A percentile compares a stretch with the other conserved stretches of the same genome.
Conservation (phyloP, 1,284 basidiomycete genomes). For the Apiotrichum mycotoxinovorans region DNA sequence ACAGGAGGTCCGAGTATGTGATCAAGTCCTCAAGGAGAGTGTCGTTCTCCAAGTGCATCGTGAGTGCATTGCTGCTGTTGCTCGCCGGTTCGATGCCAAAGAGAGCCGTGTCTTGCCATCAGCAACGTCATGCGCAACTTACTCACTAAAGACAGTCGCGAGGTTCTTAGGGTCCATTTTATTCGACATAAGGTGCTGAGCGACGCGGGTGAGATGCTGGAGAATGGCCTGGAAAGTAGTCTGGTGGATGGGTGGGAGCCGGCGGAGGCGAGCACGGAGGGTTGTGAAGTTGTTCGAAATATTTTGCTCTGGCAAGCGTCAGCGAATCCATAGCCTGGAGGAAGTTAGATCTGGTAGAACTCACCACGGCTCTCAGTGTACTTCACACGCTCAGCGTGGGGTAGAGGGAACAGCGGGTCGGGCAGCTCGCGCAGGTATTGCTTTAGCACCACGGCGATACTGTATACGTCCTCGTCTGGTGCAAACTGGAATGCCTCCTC, state of each 20-base stretch:
- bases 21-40: slow-evolving; percentile 84
- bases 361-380: slow-evolving; percentile 71
- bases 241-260: slow-evolving; percentile 81
- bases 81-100: slow-evolving; percentile 86
- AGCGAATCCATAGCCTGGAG: neutral
- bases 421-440: slow-evolving; percentile 82
- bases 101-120: slow-evolving; percentile 58
- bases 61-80: slow-evolving; percentile 67
- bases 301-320: slow-evolving; percentile 58
- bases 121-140: neutral
- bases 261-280: slow-evolving; percentile 73
- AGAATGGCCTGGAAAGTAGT: slow-evolving; percentile 81
- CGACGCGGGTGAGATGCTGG: slow-evolving; percentile 80
- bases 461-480: slow-evolving; percentile 76
- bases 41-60: slow-evolving; percentile 71
- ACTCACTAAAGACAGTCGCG: slow-evolving; percentile 70
- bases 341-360: slow-evolving; percentile 8
- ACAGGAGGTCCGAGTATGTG: slow-evolving; percentile 54
- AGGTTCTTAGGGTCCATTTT: slow-evolving; percentile 94
- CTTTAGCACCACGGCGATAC: slow-evolving; percentile 88
- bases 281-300: slow-evolving; percentile 66
- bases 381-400: slow-evolving; percentile 76
- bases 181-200: slow-evolving; percentile 58
- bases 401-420: slow-evolving; percentile 84
- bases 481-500: slow-evolving; percentile 79